These are phyloP conservation scores for Jatropha podagrica DNA, from an alignment of 441 rosid genomes.

Conservation along the genomic window DNA sequence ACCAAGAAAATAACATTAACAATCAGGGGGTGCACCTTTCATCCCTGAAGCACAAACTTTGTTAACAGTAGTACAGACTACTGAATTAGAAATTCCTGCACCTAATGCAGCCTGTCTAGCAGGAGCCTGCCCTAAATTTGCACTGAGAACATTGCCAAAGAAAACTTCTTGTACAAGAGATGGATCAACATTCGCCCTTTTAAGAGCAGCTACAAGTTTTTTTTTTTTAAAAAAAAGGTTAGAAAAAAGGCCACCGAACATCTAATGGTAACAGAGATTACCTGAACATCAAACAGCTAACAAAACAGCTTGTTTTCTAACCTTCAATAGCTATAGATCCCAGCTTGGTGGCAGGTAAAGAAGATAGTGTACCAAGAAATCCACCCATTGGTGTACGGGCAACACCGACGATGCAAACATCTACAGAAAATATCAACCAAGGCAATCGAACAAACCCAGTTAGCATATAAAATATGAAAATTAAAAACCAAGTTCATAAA, in stretches of 20 bases:
- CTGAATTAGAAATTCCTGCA: conserved; percentile 90
- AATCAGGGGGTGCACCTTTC: conserved; percentile 61
- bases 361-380: conserved; percentile 81
- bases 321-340: conserved; percentile 92
- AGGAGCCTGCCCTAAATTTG: conserved; percentile 97
- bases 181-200: conserved; percentile 84
- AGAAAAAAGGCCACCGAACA: neutral
- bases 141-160: conserved; percentile 94
- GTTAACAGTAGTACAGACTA: conserved; percentile 86
- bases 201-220: conserved; percentile 70
- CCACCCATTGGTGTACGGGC: conserved; percentile 98
- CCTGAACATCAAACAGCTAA: neutral
- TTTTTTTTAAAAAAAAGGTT: neutral
- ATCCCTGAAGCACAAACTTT: conserved; percentile 99
- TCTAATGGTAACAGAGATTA: conserved; percentile 4
- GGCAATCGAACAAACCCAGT: conserved; percentile 5
- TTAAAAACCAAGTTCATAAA: neutral
- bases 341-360: conserved; percentile 86
- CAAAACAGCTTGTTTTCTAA: conserved; percentile 21
- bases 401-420: conserved; percentile 94
- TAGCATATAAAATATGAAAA: neutral
- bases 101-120: conserved; percentile 98
- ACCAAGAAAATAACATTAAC: conserved; percentile 4
- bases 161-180: conserved; percentile 87
- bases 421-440: conserved; percentile 35